Conservation (phyloP, 257 asterid genomes). For the Linaria vulgaris region DNA sequence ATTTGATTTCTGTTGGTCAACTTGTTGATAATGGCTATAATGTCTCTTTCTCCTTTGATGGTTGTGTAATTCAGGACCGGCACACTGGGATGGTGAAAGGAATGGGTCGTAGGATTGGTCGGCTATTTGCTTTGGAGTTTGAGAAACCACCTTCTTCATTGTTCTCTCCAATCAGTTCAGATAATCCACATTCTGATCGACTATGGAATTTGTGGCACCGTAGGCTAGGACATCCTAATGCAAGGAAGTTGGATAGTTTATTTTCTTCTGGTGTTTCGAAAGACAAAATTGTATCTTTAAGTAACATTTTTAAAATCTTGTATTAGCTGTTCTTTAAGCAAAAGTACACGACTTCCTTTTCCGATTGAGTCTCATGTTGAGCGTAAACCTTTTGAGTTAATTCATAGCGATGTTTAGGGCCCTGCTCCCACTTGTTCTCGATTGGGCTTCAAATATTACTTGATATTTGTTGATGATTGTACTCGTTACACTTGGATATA, state of each 20-base stretch:
- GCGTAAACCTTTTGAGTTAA: background rate
- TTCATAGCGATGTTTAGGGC: background rate
- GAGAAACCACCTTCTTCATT: background rate
- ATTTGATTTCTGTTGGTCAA: no score
- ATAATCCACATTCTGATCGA: background rate
- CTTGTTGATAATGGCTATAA: background rate
- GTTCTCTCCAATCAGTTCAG: background rate
- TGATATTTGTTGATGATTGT: background rate
- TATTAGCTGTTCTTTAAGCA: background rate
- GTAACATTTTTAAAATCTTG: background rate
- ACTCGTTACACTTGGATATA: background rate
- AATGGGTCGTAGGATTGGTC: background rate
- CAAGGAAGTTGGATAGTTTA: background rate
- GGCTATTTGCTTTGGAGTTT: background rate
- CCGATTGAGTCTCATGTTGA: background rate
- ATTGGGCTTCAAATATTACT: background rate
- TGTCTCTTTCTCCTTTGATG: background rate
- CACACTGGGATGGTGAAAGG: background rate
- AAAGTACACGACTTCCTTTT: background rate
- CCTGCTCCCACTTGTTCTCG: background rate
- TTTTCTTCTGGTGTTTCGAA: background rate
- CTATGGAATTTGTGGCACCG: slow-evolving; percentile 1
- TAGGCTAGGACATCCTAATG: background rate
- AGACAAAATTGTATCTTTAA: background rate
- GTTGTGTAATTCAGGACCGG: background rate